Base-by-base conservation (phyloP, 306 rosid species). In the Casuarina cunninghamiana region DNA sequence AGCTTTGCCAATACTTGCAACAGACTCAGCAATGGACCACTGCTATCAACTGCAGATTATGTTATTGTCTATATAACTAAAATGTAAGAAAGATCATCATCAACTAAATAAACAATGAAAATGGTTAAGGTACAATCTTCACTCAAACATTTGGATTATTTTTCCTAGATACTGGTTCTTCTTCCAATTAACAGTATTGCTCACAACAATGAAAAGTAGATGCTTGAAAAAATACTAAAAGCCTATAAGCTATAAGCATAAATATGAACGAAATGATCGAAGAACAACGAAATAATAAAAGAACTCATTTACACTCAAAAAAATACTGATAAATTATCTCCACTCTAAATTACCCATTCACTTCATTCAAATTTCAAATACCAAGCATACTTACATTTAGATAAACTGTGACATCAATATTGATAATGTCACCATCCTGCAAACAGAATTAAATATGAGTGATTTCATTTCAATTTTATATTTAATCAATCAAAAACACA, bases 401-500 rank as follows among this genome's bases (percentile, higher is more conserved):
- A 84, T 87, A 95, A 83, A 95, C 97, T 0, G 97, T 95, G 35
- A 95, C 96, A 72, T 95, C 97, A 75, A 91, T 90, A 73, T 95
- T 90, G 89, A 93, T 86, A 73, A 93, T 95, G 80, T 95, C 99
- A 73, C 99, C 97, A 80, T 93, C 99, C 99, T 93, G 96, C 82
- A 79, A 71, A 79, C 41, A 82, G 70, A 57, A 8, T 72, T 26
- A 77, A 2, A 45, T 3, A 68, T 77, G 60, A 82, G 11, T 48
- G 50, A 41, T 50, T 69, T 77, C 60, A 72, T 48, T 55, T 32
- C 38, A 44, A 71, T 19, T n/a, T 26, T 6, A 45, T n/a, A 49
- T 48, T 45, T 19, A 16, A 58, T 13, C 41, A 61, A 10, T 71
- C 35, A 54, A 53, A 32, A 62, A 74, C 49, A 65, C 4, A 63